Evolutionary conservation across 176 grass and related monocot species (phyloP), one percentile per base, ranked within the genome.

Genomic region (Paspalum vaginatum): DNA sequence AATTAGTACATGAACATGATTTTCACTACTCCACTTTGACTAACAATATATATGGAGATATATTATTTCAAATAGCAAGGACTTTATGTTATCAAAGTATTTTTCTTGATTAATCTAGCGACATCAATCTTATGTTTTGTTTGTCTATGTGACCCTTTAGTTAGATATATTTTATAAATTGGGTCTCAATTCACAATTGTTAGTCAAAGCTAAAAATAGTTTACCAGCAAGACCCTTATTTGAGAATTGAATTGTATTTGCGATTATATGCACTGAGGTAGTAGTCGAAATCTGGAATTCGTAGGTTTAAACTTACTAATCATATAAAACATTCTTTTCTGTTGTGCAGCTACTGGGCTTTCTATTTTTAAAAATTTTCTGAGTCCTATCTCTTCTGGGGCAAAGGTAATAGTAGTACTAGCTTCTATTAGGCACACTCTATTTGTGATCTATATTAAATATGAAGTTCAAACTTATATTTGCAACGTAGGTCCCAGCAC

Each of bases 321-420:
- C 48, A 37, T 71, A 18, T 55, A 3, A 20, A 48, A 57, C 10
- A 48, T 61, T 59, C 0, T 80, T 56, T 78, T 63, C 7, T 61
- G n/a, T 40, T 49, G 41, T 79, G 59, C 90, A 99, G 96, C 53
- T 88, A 88, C 94, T 47, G 96, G 96, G 47, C 84, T 99, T 88
- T 88, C 88, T 26, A 91, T 99, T 88, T 81, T 99, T 38, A 86
- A 83, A 75, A 91, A 84, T 43, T 99, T 95, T 80, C 90, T 99
- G 60, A 89, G 85, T 59, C 82, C 91, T 42, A 85, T 63, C 53
- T 85, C 88, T 87, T 89, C 90, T 68, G 71, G 81, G 58, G 21
- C 65, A 81, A 98, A 95, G 88, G 90, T 95, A 92, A 24, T 80
- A 75, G 68, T 15, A 65, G 71, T 27, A 15, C 7, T 80, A 22